Evolutionary conservation across 2,329 filamentous ascomycete species (phyloP).

Genomic region (Graphilbum sp.): DNA sequence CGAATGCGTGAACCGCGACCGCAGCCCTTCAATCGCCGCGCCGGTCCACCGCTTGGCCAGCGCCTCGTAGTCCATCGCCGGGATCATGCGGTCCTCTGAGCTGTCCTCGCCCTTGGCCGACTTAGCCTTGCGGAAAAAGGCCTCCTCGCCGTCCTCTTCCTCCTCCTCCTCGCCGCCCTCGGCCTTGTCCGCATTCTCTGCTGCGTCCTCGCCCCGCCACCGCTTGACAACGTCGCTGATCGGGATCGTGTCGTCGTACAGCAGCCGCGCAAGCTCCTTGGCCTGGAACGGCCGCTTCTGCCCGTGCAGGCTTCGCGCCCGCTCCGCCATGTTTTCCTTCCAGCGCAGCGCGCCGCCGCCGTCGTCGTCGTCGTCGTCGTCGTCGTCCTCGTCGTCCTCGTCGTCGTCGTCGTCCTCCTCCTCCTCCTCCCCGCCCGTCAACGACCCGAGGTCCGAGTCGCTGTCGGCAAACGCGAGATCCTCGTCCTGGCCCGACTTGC

Average conservation of each 20-base stretch:
- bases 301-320: conserved; percentile 54
- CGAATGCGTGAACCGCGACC: conserved; percentile 52
- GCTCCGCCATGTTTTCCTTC: conserved; percentile 75
- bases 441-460: conserved; percentile 85
- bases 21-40: conserved; percentile 59
- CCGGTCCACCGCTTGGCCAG: conserved; percentile 76
- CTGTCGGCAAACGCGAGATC: conserved; percentile 82
- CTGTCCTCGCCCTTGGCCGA: conserved; percentile 52
- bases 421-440: conserved; percentile 43
- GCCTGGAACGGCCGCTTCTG: conserved; percentile 59
- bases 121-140: conserved; percentile 50
- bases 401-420: conserved; percentile 28
- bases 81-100: conserved; percentile 63
- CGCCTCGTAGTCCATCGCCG: conserved; percentile 61
- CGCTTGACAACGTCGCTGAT: conserved; percentile 58
- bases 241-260: conserved; percentile 72
- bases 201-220: conserved; percentile 52
- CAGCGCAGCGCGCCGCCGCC: conserved; percentile 58
- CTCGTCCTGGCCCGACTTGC: conserved; percentile 39
- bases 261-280: conserved; percentile 65
- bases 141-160: too few relatives aligned
- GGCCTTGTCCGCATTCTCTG: conserved; percentile 18
- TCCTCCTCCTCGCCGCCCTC: conserved; percentile 31
- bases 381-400: conserved; percentile 27
- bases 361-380: conserved; percentile 36